Conservation (phyloP, 441 rosid genomes). For the Corymbia citriodora region DNA sequence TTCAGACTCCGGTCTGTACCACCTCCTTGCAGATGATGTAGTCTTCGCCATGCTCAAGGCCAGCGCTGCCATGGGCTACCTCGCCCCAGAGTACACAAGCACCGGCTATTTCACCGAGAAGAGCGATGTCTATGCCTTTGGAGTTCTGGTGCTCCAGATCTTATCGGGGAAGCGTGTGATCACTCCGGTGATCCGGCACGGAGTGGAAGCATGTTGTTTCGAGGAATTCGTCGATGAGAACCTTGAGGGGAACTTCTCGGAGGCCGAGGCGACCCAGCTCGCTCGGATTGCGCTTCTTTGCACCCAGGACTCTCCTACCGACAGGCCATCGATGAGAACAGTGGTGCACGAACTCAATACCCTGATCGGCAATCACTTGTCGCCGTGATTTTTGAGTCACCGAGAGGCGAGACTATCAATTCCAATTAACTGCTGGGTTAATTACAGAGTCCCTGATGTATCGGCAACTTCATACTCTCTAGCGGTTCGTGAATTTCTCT, state of each 20-base stretch:
- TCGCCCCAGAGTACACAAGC: conserved; percentile 9
- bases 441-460: neutral
- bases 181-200: neutral
- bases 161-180: conserved; percentile 4
- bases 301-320: neutral
- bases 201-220: neutral
- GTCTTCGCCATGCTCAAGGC: conserved; percentile 9
- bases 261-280: neutral
- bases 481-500: neutral
- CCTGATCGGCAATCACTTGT: neutral
- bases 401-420: neutral
- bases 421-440: neutral
- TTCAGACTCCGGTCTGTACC: conserved; percentile 8
- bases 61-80: conserved; percentile 19
- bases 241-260: conserved; percentile 4
- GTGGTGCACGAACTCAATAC: conserved; percentile 1
- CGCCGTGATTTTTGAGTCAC: neutral
- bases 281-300: neutral
- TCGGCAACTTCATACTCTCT: neutral
- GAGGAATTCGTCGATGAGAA: conserved; percentile 4
- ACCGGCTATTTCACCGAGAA: conserved; percentile 8
- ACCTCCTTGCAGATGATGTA: conserved; percentile 11
- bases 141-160: conserved; percentile 11
- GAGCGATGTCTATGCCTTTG: conserved; percentile 7
- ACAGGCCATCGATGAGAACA: conserved; percentile 2